phyloP scores from a whole-genome alignment of 2,329 filamentous ascomycete genomes.

The Leptoxyphium fumago region DNA sequence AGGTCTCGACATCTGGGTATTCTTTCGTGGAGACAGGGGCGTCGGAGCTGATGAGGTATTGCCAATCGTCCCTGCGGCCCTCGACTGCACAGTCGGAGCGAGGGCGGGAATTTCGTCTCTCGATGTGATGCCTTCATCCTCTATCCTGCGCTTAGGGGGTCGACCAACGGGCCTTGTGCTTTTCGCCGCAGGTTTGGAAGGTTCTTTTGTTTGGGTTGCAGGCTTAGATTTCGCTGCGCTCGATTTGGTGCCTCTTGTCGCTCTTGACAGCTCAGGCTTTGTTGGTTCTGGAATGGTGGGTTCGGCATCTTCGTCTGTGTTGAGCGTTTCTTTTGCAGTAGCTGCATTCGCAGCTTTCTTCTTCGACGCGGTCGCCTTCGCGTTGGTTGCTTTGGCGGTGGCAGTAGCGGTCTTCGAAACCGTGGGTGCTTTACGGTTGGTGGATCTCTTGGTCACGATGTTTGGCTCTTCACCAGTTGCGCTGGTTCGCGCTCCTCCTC shows the following conservation, averaged over 20 bases:
- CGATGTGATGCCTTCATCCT: background rate
- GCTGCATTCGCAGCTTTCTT: constrained; percentile 3
- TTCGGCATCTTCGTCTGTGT: constrained; percentile 4
- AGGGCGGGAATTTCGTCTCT: background rate
- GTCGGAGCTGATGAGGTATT: constrained; percentile 4
- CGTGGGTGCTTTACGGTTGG: constrained; percentile 20
- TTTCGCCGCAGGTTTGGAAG: constrained; percentile 3
- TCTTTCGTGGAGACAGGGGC: constrained; percentile 23
- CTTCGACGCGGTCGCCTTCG: constrained; percentile 6
- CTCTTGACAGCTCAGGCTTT: constrained; percentile 1
- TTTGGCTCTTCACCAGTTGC: constrained; percentile 8
- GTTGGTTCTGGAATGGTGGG: background rate
- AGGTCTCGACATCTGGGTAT: constrained; percentile 18
- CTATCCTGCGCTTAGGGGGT: constrained; percentile 1
- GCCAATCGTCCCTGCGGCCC: constrained; percentile 9
- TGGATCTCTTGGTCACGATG: constrained; percentile 3
- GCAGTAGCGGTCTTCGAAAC: constrained; percentile 9
- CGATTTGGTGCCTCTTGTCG: constrained; percentile 2
- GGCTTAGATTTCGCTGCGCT: constrained; percentile 1
- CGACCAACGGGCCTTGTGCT: constrained; percentile 6
- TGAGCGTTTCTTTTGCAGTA: constrained; percentile 6
- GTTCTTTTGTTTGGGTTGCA: constrained; percentile 2
- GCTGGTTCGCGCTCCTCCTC: constrained; percentile 14
- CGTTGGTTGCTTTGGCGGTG: constrained; percentile 1
- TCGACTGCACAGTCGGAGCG: background rate